These are phyloP conservation scores for Starmerella roubikii DNA, from an alignment of 805 yeast species.

Conservation along the genomic window DNA sequence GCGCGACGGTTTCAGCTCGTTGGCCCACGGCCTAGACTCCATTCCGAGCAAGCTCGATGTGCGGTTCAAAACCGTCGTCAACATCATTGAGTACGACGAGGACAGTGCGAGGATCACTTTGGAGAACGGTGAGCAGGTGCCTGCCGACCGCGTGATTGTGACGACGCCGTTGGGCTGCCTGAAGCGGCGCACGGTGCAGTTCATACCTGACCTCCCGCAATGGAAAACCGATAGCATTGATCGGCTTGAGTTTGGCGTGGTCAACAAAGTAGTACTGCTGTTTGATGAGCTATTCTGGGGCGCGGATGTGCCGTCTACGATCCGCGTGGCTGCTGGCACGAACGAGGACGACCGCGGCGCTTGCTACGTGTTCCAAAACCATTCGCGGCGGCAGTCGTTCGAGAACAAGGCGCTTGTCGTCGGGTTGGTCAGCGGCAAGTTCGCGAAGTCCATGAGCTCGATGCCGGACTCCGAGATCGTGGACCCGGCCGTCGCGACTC, in stretches of 20 bases:
- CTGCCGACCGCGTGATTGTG: constrained; percentile 29
- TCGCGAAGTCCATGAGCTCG: constrained; percentile 25
- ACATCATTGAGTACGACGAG: constrained; percentile 28
- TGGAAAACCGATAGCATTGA: constrained; percentile 30
- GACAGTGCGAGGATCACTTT: constrained; percentile 25
- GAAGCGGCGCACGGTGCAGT: constrained; percentile 28
- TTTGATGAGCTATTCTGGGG: constrained; percentile 32
- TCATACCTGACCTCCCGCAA: constrained; percentile 31
- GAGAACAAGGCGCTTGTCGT: constrained; percentile 27
- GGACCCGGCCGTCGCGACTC: constrained; percentile 23
- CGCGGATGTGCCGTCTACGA: constrained; percentile 22
- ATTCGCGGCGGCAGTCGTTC: constrained; percentile 24
- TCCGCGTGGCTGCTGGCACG: constrained; percentile 21
- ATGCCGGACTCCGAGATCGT: constrained; percentile 26
- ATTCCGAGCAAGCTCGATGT: constrained; percentile 30
- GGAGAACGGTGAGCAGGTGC: constrained; percentile 30
- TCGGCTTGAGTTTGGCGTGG: constrained; percentile 29
- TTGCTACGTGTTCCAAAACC: constrained; percentile 30
- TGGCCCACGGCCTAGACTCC: constrained; percentile 28
- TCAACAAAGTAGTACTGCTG: constrained; percentile 29
- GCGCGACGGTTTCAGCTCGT: constrained; percentile 26
- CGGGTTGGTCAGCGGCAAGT: constrained; percentile 29
- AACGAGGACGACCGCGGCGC: constrained; percentile 24
- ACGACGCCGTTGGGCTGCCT: constrained; percentile 33
- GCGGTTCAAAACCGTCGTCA: constrained; percentile 29